A percentile compares a stretch with the other conserved stretches of the same genome.
These are phyloP conservation scores for Stachybotrys echinatus DNA, from an alignment of 2,329 filamentous ascomycete species.

Conservation along the genomic window DNA sequence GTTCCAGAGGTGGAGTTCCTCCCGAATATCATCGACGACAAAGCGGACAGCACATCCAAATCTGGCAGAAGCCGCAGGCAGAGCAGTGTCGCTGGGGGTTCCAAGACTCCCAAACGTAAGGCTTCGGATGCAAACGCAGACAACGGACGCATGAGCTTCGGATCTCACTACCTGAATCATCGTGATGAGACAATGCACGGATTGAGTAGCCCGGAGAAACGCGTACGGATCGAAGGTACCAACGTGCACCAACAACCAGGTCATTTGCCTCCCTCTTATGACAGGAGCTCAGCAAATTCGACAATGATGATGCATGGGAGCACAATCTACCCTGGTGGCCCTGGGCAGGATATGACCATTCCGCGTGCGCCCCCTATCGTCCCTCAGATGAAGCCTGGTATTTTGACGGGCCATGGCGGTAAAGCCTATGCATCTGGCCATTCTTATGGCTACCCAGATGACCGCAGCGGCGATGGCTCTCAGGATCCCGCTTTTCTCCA, in stretches of 20 bases:
- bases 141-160: not conserved
- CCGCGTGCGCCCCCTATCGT: conserved; percentile 14
- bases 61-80: conserved; percentile 13
- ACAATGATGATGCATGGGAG: not conserved
- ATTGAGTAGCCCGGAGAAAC: conserved; percentile 14
- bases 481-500: not conserved
- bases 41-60: conserved; percentile 13
- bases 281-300: not conserved
- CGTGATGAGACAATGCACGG: conserved; percentile 7
- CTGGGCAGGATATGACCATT: not conserved
- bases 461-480: not conserved
- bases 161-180: conserved; percentile 2
- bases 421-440: not conserved
- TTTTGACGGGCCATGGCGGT: not conserved
- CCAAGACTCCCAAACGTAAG: conserved; percentile 18
- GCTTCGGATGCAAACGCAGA: conserved; percentile 7
- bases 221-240: conserved; percentile 9
- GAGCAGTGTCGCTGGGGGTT: conserved; percentile 5
- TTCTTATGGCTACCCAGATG: not conserved
- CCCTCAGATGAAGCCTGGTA: conserved; percentile 13
- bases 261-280: not conserved
- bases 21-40: conserved; percentile 43
- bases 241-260: not conserved
- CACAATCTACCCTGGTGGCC: not conserved
- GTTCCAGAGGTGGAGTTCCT: conserved; percentile 57